A percentile compares a stretch with the other conserved stretches of the same genome.
phyloP scores from a whole-genome alignment of 371 early-diverging fungal genomes.

The Sporodiniella umbellata region DNA sequence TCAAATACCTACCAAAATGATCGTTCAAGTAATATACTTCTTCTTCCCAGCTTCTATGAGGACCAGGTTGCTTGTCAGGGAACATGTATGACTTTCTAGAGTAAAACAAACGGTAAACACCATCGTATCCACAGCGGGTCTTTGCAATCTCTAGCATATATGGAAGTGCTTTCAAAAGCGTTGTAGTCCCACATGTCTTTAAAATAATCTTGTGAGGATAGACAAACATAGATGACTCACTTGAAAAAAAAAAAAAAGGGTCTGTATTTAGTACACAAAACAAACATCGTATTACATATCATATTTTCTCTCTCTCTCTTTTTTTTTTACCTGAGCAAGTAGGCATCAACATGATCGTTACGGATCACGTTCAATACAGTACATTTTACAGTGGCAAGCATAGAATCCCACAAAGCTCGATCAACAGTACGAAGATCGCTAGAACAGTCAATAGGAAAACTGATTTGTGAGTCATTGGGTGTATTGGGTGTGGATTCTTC shows the following conservation, averaged over 20 bases:
- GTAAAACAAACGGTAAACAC: constrained; percentile 87
- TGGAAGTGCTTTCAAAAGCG: constrained; percentile 81
- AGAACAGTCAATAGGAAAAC: constrained; percentile 23
- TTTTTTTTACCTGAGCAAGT: constrained; percentile 71
- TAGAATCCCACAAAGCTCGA: constrained; percentile 79
- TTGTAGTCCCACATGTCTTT: constrained; percentile 97
- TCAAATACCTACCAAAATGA: constrained; percentile 39
- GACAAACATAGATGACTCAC: constrained; percentile 96
- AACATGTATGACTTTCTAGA: constrained; percentile 96
- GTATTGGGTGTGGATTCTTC: constrained; percentile 30
- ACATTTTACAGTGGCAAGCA: constrained; percentile 91
- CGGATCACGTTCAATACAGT: constrained; percentile 80
- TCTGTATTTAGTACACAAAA: neutral
- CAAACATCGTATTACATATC: neutral
- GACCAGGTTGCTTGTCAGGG: constrained; percentile 85
- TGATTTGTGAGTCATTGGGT: constrained; percentile 16
- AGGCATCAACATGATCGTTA: constrained; percentile 82
- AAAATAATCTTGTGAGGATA: constrained; percentile 91
- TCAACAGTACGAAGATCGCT: constrained; percentile 76
- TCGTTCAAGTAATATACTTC: constrained; percentile 79
- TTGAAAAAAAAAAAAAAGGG: constrained; percentile 24
- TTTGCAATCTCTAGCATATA: constrained; percentile 83
- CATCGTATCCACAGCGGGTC: constrained; percentile 63
- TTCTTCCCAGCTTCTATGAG: constrained; percentile 88
- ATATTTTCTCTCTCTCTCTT: constrained; percentile 1